phyloP scores from a whole-genome alignment of 805 yeast species.

The Lipomyces yamadae region DNA sequence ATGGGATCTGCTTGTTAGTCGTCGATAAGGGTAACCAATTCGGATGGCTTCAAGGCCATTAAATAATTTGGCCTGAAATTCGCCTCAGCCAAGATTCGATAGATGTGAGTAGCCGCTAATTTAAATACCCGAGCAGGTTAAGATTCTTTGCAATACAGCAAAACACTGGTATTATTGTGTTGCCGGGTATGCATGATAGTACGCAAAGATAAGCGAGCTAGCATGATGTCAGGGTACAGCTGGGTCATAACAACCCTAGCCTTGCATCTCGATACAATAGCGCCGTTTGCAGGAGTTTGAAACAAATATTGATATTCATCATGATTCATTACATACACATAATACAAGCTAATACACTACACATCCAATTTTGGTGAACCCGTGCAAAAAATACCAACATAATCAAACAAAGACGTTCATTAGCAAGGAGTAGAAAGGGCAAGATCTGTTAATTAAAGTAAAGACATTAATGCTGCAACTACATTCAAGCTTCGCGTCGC shows the following conservation, averaged over 20 bases:
- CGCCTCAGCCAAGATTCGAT: background rate
- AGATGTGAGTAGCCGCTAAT: background rate
- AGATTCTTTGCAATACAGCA: background rate
- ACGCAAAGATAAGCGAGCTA: background rate
- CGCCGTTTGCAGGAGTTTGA: too few relatives aligned
- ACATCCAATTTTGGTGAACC: constrained; percentile 1
- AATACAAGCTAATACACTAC: constrained; percentile 2
- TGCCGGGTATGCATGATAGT: background rate
- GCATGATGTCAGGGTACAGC: too few relatives aligned
- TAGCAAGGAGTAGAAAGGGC: background rate
- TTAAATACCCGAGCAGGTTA: background rate
- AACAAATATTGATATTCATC: background rate
- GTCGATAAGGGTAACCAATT: too few relatives aligned
- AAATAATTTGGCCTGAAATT: background rate
- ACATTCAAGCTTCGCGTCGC: background rate
- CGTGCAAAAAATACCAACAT: constrained; percentile 2
- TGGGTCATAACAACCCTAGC: too few relatives aligned
- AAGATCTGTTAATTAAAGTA: background rate
- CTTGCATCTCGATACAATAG: too few relatives aligned
- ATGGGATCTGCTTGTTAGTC: too few relatives aligned
- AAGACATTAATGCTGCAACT: background rate
- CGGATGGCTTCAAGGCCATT: too few relatives aligned
- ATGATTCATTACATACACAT: background rate
- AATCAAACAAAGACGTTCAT: background rate
- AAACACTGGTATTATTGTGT: background rate